Evolutionary conservation across 805 yeast species (phyloP).

Genomic region (Candida ortonii): DNA sequence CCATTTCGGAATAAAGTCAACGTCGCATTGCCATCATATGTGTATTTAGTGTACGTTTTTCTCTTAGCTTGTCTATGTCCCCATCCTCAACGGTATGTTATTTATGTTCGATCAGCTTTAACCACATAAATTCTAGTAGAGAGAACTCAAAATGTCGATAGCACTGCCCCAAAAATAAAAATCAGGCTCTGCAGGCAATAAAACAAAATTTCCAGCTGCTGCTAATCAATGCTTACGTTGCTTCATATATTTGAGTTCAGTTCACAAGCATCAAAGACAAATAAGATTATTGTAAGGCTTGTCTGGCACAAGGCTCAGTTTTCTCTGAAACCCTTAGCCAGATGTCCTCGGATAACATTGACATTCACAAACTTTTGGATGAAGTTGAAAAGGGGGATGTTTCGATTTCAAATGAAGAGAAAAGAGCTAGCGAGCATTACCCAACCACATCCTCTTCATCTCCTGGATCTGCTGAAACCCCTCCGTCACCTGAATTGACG

Average conservation of each 20-base stretch:
- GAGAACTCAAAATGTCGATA: background rate
- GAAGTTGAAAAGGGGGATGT: slow-evolving; percentile 13
- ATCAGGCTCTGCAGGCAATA: no score
- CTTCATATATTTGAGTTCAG: no score
- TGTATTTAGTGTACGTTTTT: no score
- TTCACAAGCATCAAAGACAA: no score
- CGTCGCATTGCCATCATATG: no score
- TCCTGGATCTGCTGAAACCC: slow-evolving; percentile 7
- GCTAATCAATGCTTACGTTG: no score
- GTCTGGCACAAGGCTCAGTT: no score
- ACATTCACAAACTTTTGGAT: slow-evolving; percentile 14
- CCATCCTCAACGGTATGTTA: slow-evolving; percentile 28
- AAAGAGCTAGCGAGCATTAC: background rate
- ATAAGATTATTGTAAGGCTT: no score
- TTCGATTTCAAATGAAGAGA: background rate
- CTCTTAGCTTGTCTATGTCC: slow-evolving; percentile 3
- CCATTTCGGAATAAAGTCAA: no score
- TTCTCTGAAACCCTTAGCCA: no score
- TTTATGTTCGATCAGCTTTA: slow-evolving; percentile 8
- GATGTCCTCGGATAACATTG: slow-evolving; percentile 17
- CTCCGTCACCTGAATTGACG: slow-evolving; percentile 11
- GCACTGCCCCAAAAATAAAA: no score
- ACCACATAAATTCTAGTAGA: background rate
- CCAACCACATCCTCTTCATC: slow-evolving; percentile 4
- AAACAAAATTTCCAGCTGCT: no score